Evolutionary conservation across 352 stramenopile species (phyloP).

Genomic region (Globisporangium iwayamae): DNA sequence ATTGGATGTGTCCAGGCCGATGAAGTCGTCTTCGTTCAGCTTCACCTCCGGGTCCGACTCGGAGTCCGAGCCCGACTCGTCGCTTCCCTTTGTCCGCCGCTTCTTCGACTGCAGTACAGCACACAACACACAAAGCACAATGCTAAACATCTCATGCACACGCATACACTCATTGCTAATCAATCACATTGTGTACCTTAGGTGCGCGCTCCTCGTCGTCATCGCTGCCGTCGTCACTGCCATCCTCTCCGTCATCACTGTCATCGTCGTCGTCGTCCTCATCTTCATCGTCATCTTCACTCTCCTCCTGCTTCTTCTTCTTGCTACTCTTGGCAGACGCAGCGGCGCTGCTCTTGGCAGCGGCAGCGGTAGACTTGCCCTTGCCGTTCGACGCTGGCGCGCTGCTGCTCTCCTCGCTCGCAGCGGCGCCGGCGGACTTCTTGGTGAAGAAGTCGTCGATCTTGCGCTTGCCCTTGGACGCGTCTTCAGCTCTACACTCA

Average conservation of each 20-base stretch:
- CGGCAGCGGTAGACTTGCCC: slow-evolving; percentile 24
- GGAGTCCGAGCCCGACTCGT: slow-evolving; percentile 57
- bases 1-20: slow-evolving; percentile 80
- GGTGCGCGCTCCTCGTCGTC: slow-evolving; percentile 46
- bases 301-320: slow-evolving; percentile 25
- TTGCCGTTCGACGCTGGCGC: slow-evolving; percentile 29
- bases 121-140: not conserved
- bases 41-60: slow-evolving; percentile 77
- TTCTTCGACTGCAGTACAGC: slow-evolving; percentile 45
- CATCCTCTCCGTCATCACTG: slow-evolving; percentile 31
- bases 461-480: slow-evolving; percentile 42
- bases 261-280: slow-evolving; percentile 47
- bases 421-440: slow-evolving; percentile 7
- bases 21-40: slow-evolving; percentile 84
- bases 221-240: slow-evolving; percentile 31
- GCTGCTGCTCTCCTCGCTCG: slow-evolving; percentile 7
- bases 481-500: slow-evolving; percentile 29
- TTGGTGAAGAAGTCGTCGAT: slow-evolving; percentile 25
- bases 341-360: slow-evolving; percentile 18
- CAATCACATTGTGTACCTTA: slow-evolving; percentile 18
- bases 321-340: slow-evolving; percentile 2
- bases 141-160: not conserved
- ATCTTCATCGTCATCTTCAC: slow-evolving; percentile 46
- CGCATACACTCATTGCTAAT: not conserved
- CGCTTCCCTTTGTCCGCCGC: slow-evolving; percentile 55